Percentiles rank a stretch among this genome's conserved stretches.
Evolutionary conservation across 169 alveolate species (phyloP).

Genomic region (Babesia divergens): DNA sequence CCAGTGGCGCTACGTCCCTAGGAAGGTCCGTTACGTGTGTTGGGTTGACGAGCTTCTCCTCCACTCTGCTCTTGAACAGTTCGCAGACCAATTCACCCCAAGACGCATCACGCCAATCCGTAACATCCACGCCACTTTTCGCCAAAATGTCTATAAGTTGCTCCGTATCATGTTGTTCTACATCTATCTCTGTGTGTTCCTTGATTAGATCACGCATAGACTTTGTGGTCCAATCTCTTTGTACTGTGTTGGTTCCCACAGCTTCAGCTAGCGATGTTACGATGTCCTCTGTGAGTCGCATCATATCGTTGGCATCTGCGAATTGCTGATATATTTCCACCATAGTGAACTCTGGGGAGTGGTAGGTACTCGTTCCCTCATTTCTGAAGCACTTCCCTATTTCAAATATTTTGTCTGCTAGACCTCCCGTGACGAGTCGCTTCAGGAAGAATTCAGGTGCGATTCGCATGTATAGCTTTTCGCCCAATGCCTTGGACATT

Average conservation of each 20-base stretch:
- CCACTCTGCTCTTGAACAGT: constrained; percentile 57
- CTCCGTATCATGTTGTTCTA: not conserved
- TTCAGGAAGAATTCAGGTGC: constrained; percentile 99
- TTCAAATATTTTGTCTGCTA: constrained; percentile 95
- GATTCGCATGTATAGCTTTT: constrained; percentile 94
- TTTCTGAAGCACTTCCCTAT: constrained; percentile 98
- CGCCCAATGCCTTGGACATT: constrained; percentile 94
- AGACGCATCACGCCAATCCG: constrained; percentile 84
- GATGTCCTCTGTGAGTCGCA: constrained; percentile 95
- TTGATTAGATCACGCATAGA: constrained; percentile 31
- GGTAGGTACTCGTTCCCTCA: constrained; percentile 97
- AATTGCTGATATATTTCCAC: constrained; percentile 96
- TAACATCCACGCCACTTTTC: constrained; percentile 81
- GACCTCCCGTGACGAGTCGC: constrained; percentile 95
- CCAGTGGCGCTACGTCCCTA: constrained; percentile 88
- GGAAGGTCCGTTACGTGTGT: constrained; percentile 85
- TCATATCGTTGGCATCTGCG: constrained; percentile 95
- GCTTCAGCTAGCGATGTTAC: constrained; percentile 82
- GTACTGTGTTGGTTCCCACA: constrained; percentile 81
- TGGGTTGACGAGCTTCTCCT: constrained; percentile 47
- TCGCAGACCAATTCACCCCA: constrained; percentile 50
- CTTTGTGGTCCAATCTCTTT: constrained; percentile 64
- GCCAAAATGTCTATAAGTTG: constrained; percentile 70
- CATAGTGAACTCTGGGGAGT: constrained; percentile 99
- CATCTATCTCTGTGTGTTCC: constrained; percentile 36